Base-by-base conservation (phyloP, 2,329 filamentous ascomycete species). In the Ophiostoma quercus region DNA sequence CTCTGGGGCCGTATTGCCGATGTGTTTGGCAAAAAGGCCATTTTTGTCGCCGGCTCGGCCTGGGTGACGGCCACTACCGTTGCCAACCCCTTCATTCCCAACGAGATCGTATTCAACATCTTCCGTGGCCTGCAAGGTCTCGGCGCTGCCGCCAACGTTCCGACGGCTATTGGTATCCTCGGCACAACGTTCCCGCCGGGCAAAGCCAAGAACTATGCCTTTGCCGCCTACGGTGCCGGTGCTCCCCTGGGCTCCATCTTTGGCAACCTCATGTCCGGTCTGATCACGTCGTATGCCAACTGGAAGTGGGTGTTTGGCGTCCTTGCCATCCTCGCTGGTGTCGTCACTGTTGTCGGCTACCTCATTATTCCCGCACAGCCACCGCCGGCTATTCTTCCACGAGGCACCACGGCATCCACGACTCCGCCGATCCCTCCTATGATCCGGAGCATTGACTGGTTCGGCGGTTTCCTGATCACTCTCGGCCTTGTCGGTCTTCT, bases 281-380 rank as follows among this genome's bases (percentile, higher is more conserved):
- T 91, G 57, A 84, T 92, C 22, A 84, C 85, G 1, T 79, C 89
- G 69, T 91, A 86, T 72, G 79, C 84, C 14, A 84, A 78, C 67
- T 91, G 88, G 88, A 86, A 84, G 77, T 90, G 88, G 83, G 85
- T 90, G 0, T 90, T 90, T 76, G 89, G 87, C 73, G 84, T 85
- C 25, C 82, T 87, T 22, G 87, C 87, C 25, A 85, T 89, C 66
- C 80, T 90, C 51, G 85, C 84, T 4, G 83, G 82, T 25, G 71
- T 84, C 29, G 84, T 89, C 51, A 85, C 87, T 0, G 77, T 84
- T 0, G 84, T 84, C 0, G 87, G 85, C 29, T 78, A 87, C 71
- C 80, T 88, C 69, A 80, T 89, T 69, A 87, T 92, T 68, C 89
- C 89, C 0, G 75, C 70, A 7, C 43, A 69, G 3, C 37, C 68